A percentile compares a stretch with the other conserved stretches of the same genome.
Conservation (phyloP, 352 stramenopile genomes). For the Globisporangium cylindrosporum region DNA sequence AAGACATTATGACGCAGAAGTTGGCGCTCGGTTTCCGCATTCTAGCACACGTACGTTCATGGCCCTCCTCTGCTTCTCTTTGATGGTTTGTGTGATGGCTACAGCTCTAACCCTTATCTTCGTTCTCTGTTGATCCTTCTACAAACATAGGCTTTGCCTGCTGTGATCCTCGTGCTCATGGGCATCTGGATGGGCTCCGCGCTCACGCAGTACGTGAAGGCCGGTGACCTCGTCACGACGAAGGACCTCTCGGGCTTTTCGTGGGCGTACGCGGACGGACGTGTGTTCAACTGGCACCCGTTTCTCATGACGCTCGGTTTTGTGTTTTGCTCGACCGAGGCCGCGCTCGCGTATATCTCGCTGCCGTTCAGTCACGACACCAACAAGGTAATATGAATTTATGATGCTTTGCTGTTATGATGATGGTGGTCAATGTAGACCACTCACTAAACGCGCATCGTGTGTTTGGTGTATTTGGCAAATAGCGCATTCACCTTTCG, state of each 20-base stretch:
- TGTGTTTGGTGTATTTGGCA: not conserved
- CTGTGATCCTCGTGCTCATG: slow-evolving; percentile 62
- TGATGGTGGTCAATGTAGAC: slow-evolving; percentile 8
- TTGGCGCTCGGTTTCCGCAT: slow-evolving; percentile 1
- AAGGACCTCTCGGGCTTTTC: slow-evolving; percentile 65
- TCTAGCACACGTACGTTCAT: not conserved
- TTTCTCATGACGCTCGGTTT: slow-evolving; percentile 85
- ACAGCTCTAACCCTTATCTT: not conserved
- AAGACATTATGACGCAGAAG: slow-evolving; percentile 3
- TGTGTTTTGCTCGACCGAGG: slow-evolving; percentile 71
- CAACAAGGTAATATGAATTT: slow-evolving; percentile 45
- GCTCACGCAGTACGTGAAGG: slow-evolving; percentile 56
- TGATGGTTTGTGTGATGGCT: not conserved
- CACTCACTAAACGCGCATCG: not conserved
- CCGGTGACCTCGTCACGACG: slow-evolving; percentile 36
- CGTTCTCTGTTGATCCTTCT: not conserved
- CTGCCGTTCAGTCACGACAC: slow-evolving; percentile 61
- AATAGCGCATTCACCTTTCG: slow-evolving; percentile 63
- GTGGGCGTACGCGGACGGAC: slow-evolving; percentile 51
- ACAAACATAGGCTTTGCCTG: slow-evolving; percentile 38
- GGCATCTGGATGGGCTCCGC: slow-evolving; percentile 69
- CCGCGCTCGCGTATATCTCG: slow-evolving; percentile 64
- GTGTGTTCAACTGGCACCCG: slow-evolving; percentile 88
- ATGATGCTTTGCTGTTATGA: not conserved
- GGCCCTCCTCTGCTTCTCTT: not conserved